Base-by-base conservation (phyloP, 2,329 filamentous ascomycete genomes). In the Penicillium sumatraense region DNA sequence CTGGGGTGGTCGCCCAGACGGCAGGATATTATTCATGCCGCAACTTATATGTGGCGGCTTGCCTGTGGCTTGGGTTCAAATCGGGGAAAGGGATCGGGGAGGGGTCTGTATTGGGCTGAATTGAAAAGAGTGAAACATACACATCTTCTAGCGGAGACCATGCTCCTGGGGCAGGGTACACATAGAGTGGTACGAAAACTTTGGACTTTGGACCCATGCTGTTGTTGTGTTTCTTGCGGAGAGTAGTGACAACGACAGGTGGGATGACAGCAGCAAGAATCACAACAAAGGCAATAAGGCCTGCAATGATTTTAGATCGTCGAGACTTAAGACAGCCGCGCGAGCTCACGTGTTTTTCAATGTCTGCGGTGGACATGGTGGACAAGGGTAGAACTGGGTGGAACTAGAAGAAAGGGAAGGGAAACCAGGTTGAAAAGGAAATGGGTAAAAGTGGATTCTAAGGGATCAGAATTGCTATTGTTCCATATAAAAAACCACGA, bases 171-270 rank as follows among this genome's bases (percentile, higher is more conserved):
- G 70, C 70, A 53, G 78, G 78, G 66, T 81, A 81, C 38, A 81
- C 70, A 65, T 81, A 81, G 49, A 81, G 76, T 57, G 78, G 79
- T 41, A 82, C 72, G 54, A 81, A 70, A 13, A 81, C 73, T 45
- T 73, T 75, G 29, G 75, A 69, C 62, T 71, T 72, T 4, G 74
- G 70, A 31, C 67, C 66, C 66, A 70, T 71, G 53, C 53, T 66
- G 62, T 69, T 71, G 52, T 53, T 66, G 62, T 69, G 69, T 58
- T 72, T 70, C 55, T 68, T 71, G 53, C 63, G 66, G 21, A 70
- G 64, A 27, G 70, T 70, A 21, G 73, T 65, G 36, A 73, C 68
- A 35, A 74, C 64, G 26, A 71, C 68, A 6, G 71, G 60, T 21
- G 70, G 69, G 27, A 72, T 69, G 54, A 72, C 59, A 29, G 67